Evolutionary conservation across 768 basidiomycete species (phyloP).

Genomic region (Amanita brunnescens): DNA sequence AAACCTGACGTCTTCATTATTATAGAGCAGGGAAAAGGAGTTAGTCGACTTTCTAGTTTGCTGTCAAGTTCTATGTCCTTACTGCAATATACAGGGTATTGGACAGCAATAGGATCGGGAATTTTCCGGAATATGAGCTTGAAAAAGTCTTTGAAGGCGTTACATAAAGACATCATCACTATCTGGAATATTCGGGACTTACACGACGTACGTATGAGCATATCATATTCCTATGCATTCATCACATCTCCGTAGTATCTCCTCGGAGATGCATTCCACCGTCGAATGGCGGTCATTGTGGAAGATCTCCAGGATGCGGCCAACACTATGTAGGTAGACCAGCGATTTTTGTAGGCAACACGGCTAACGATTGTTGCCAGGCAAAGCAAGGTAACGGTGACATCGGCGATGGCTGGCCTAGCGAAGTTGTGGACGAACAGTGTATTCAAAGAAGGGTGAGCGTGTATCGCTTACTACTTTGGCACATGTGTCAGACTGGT

Average conservation of each 20-base stretch:
- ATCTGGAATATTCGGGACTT: constrained; percentile 4
- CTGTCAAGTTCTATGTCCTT: background rate
- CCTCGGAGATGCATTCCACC: background rate
- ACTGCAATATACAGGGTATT: background rate
- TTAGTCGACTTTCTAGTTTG: background rate
- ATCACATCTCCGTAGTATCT: background rate
- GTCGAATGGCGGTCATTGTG: background rate
- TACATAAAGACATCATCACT: constrained; percentile 4
- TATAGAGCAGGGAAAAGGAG: background rate
- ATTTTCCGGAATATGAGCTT: background rate
- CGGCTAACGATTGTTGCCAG: background rate
- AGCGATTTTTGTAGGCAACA: too few relatives aligned
- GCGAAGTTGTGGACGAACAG: background rate
- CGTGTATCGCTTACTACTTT: background rate
- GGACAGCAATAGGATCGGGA: background rate
- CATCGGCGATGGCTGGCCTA: background rate
- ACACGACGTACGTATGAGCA: background rate
- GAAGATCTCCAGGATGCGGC: background rate
- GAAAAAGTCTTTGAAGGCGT: background rate
- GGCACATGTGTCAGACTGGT: background rate
- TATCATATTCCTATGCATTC: background rate
- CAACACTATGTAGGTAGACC: background rate
- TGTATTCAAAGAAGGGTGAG: background rate
- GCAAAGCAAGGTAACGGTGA: background rate
- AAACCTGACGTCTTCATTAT: background rate